A percentile compares a stretch with the other conserved stretches of the same genome.
Conservation (phyloP, 1,284 basidiomycete genomes). For the Leccinum subfulvum region DNA sequence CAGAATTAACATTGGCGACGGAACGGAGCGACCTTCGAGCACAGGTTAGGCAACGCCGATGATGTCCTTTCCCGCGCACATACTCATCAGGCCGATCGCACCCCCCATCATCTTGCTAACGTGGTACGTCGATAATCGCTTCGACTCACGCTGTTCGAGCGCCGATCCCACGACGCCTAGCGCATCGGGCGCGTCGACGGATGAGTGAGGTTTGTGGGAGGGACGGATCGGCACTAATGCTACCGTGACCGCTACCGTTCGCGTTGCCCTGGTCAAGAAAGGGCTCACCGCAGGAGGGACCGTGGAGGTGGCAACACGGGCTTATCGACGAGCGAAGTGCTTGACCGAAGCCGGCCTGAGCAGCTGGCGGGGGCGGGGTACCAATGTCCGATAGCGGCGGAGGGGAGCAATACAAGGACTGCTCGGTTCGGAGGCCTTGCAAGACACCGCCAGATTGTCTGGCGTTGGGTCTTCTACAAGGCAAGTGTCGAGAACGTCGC, state of each 20-base stretch:
- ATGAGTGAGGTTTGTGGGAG: slow-evolving; percentile 44
- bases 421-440: slow-evolving; percentile 90
- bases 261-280: slow-evolving; percentile 34
- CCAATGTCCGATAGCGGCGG: slow-evolving; percentile 25
- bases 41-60: slow-evolving; percentile 48
- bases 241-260: not conserved
- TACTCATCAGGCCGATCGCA: slow-evolving; percentile 25
- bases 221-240: slow-evolving; percentile 30
- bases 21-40: slow-evolving; percentile 57
- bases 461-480: slow-evolving; percentile 87
- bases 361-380: slow-evolving; percentile 29
- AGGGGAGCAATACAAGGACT: slow-evolving; percentile 65
- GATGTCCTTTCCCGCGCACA: slow-evolving; percentile 40
- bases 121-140: slow-evolving; percentile 95
- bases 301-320: slow-evolving; percentile 40
- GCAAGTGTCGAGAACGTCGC: slow-evolving; percentile 85
- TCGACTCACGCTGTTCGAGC: slow-evolving; percentile 89
- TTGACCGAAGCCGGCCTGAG: slow-evolving; percentile 54
- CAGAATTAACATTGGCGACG: slow-evolving; percentile 55
- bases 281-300: slow-evolving; percentile 47
- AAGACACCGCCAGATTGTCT: slow-evolving; percentile 84
- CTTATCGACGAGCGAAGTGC: slow-evolving; percentile 73
- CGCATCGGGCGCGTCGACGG: slow-evolving; percentile 38
- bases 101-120: slow-evolving; percentile 89
- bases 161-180: slow-evolving; percentile 80